Base-by-base conservation (phyloP, 495 filamentous ascomycete species). In the Penicillium pancosmium region DNA sequence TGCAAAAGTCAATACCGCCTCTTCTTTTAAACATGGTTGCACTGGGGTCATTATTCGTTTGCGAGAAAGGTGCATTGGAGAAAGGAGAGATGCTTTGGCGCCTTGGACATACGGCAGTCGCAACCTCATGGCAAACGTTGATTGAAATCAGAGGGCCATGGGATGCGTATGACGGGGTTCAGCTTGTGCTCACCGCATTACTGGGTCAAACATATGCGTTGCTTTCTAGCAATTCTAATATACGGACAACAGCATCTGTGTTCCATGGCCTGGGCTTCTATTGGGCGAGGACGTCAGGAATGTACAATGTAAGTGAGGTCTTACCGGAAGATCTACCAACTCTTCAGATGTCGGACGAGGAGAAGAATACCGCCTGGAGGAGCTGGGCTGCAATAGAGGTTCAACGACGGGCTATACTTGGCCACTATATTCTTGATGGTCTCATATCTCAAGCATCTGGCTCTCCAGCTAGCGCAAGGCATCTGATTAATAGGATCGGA, bases 401-500 rank as follows among this genome's bases (percentile, higher is more conserved):
- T 23, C 59, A 62, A 33, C 48, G 59, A 23, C 56, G 63, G 27
- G 63, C 52, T 16, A 59, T 66, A 6, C 21, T 62, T 3, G 55
- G 52, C 23, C 57, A 62, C 38, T 66, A 66, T 23, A 40, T 66
- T 11, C 56, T 62, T n/a, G 56, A 66, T 48, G 63, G 63, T 4
- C n/a, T 62, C 4, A 62, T 65, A 33, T 65, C 63, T 4, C 63
- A 66, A 46, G 56, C 59, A 25, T 66, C 63, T 6, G 63, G 63
- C 1, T 59, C 63, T 11, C 63, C 59, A 38, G 38, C 59, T 3
- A 59, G 55, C 36, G 56, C 63, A 50, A 60, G 56, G 15, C 63
- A 66, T 50, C 43, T 66, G 27, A 60, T 66, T 4, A 66, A 62
- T 47, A 54, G 41, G 21, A 47, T 62, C 27, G 43, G 48, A 11